phyloP scores from a whole-genome alignment of 83 land plant genomes.

The Diphasiastrum complanatum region DNA sequence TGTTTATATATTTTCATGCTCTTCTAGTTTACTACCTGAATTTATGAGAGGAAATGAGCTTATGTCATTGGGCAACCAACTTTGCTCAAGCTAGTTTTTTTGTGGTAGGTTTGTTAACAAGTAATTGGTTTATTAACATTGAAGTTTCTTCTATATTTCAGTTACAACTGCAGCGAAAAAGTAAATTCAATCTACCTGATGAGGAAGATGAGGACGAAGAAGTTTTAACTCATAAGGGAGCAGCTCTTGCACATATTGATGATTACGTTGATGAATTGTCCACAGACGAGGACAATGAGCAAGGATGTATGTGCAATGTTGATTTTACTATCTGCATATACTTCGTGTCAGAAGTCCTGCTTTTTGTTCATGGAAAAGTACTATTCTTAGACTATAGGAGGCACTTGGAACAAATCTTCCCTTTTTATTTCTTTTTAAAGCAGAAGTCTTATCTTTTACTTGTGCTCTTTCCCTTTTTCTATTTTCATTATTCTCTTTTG shows the following conservation, averaged over 20 bases:
- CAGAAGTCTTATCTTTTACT: neutral
- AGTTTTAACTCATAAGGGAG: slow-evolving; percentile 39
- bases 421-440: neutral
- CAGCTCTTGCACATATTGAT: slow-evolving; percentile 46
- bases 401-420: no score
- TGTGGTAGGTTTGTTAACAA: no score
- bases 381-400: no score
- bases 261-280: slow-evolving; percentile 60
- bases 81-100: neutral
- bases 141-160: slow-evolving; percentile 16
- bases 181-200: slow-evolving; percentile 65
- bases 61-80: neutral
- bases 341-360: neutral
- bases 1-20: no score
- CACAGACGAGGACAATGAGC: slow-evolving; percentile 46
- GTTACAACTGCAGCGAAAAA: slow-evolving; percentile 51
- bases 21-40: no score
- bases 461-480: neutral
- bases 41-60: no score
- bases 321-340: neutral
- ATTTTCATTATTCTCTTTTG: no score
- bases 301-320: slow-evolving; percentile 25
- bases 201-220: slow-evolving; percentile 46
- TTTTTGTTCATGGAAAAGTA: slow-evolving; percentile 11
- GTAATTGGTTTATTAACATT: neutral